Base-by-base conservation (phyloP, 2,329 filamentous ascomycete species). In the Mycogone perniciosa region DNA sequence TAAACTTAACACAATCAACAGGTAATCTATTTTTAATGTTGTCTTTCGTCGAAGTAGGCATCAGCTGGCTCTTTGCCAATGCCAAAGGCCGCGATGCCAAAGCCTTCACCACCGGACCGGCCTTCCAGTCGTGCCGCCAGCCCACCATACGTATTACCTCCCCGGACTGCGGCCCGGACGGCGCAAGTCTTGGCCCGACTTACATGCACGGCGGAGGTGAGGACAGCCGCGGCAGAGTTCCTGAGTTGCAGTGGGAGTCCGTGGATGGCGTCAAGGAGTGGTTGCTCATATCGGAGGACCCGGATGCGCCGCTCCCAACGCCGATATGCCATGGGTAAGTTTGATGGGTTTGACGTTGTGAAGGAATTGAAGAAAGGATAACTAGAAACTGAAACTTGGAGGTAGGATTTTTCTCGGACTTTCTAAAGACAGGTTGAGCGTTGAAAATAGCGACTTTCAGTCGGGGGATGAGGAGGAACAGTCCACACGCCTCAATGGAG, bases 241-340 rank as follows among this genome's bases (percentile, higher is more conserved):
- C 75, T 0, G 62, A 63, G 5, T 51, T 76, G 27, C 58, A 56
- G 37, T 77, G 73, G 74, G 60, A 67, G 5, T 57, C 59, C 7
- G 62, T 66, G 3, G 56, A 60, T 4, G 60, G 60, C 20, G 65
- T 74, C 8, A 66, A 66, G 48, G 65, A 79, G 57, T 79, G 74
- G 66, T 52, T 78, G 13, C 58, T 79, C 11, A 59, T 77, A 10
- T 63, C 60, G 37, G 74, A 77, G 52, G 73, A 79, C 48, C 72
- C 72, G 2, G 74, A 77, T 57, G 70, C 69, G 11, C 72, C 73
- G 13, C 45, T 76, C 31, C 67, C 71, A 6, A 70, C 64, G 7
- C 70, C 74, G 5, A 65, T 73, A n/a, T 66, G 67, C 29, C 75
- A 77, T 39, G 74, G 73, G 70, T 71, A 46, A 62, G 67, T 56